Percentiles rank a stretch among this genome's conserved stretches.
Conservation (phyloP, 2,329 filamentous ascomycete species). For the Penicillium carneum region DNA sequence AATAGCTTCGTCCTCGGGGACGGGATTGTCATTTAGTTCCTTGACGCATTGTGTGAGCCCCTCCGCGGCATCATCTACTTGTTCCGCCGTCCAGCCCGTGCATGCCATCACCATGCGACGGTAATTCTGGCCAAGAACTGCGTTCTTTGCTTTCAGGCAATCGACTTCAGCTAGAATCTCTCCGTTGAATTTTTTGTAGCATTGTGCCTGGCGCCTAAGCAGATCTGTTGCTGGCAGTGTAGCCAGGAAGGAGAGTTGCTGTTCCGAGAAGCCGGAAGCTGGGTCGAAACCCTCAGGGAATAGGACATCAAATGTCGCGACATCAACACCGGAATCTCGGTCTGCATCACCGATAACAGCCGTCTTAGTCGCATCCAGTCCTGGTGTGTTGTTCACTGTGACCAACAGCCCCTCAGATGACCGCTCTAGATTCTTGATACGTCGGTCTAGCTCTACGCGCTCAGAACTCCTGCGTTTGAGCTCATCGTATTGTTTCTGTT, state of each 20-base stretch:
- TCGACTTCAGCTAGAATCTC: slow-evolving; percentile 72
- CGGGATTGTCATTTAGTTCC: slow-evolving; percentile 68
- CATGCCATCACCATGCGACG: slow-evolving; percentile 86
- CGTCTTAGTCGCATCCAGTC: slow-evolving; percentile 56
- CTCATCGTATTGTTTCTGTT: slow-evolving; percentile 74
- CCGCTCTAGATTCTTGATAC: slow-evolving; percentile 77
- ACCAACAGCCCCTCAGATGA: slow-evolving; percentile 74
- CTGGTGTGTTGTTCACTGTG: slow-evolving; percentile 58
- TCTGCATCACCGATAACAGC: slow-evolving; percentile 59
- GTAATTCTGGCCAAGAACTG: slow-evolving; percentile 86
- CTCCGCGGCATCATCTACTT: slow-evolving; percentile 81
- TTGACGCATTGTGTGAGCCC: slow-evolving; percentile 85
- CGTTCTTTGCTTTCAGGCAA: slow-evolving; percentile 77
- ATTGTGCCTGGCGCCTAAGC: slow-evolving; percentile 72
- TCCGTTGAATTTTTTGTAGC: slow-evolving; percentile 73
- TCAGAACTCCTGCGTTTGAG: slow-evolving; percentile 71
- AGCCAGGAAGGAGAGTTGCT: slow-evolving; percentile 54
- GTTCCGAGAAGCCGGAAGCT: slow-evolving; percentile 51
- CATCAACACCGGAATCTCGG: slow-evolving; percentile 48
- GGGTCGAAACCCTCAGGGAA: slow-evolving; percentile 52
- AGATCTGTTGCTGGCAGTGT: slow-evolving; percentile 66
- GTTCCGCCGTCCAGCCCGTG: slow-evolving; percentile 76
- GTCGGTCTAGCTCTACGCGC: slow-evolving; percentile 70
- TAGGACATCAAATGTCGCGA: slow-evolving; percentile 44
- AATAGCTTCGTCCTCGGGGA: slow-evolving; percentile 54